Evolutionary conservation across 306 rosid genomes (phyloP).

Genomic region (Cucurbita argyrosperma): DNA sequence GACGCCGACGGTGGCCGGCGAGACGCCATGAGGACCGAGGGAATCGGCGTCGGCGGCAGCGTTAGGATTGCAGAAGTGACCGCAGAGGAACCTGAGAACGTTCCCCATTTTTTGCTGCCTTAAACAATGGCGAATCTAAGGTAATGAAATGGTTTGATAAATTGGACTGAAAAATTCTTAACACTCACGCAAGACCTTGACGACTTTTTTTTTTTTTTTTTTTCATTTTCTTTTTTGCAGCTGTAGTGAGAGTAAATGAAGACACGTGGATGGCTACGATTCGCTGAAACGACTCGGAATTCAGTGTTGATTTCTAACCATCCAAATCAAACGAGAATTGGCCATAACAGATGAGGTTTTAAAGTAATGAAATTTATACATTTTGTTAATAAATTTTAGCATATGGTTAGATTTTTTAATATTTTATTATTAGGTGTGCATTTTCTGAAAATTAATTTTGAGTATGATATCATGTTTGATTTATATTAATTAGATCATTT

Average conservation of each 20-base stretch:
- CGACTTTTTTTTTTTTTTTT: not conserved
- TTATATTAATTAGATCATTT: no score
- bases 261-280: not conserved
- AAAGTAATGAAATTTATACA: no score
- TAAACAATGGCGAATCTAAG: not conserved
- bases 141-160: not conserved
- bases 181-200: not conserved
- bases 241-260: not conserved
- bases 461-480: no score
- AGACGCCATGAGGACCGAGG: constrained; percentile 34
- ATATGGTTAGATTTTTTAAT: no score
- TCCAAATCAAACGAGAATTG: no score
- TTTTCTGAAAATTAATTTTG: no score
- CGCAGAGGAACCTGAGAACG: constrained; percentile 36
- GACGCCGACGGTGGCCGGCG: constrained; percentile 48
- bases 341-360: no score
- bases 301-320: not conserved
- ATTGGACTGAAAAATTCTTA: not conserved
- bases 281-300: not conserved
- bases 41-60: constrained; percentile 30
- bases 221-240: not conserved
- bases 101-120: constrained; percentile 39
- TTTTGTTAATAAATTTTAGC: no score
- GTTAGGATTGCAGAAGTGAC: constrained; percentile 33
- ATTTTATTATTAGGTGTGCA: no score